Base-by-base conservation (phyloP, 805 yeast genomes). In the Barnettozyma wickerhamii region DNA sequence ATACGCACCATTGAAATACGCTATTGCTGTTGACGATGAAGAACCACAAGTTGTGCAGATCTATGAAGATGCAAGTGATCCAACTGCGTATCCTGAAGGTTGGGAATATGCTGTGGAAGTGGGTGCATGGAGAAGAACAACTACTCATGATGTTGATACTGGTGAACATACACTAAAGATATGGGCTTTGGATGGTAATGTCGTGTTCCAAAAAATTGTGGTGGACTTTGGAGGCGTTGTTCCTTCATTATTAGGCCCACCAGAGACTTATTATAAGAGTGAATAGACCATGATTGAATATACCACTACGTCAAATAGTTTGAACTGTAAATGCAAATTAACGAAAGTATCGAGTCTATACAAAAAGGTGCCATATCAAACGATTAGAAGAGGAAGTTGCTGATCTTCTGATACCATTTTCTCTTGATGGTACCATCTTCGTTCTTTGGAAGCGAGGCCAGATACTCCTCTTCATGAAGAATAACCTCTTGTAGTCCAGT, bases 401-500 rank as follows among this genome's bases (percentile, higher is more conserved):
- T 5, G 30, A 34, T 15, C 21, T 34, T 34, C 19, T 34, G 30
- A 6, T 7, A 21, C 37, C 19, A n/a, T 2, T 5, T 34, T 14
- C n/a, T 34, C 30, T 34, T 34, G 30, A 34, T 14, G 7, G 37
- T 24, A 14, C 37, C 37, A 24, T 34, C 37, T 21, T 30, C 27
- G 14, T 34, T 34, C 26, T 14, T 34, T 23, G 37, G 37, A 10
- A 34, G 18, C 7, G 37, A 34, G 2, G 21, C 35, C 23, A 33
- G 15, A 14, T 33, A 33, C 13, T 33, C 20, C 20, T 18, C n/a
- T 19, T 33, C 35, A 20, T 33, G 35, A n/a, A n/a, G 15, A 50
- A 77, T 83, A 32, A 81, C 68, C 51, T 76, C 85, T 17, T 60
- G 69, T 33, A 77, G 56, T 23, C 36, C 85, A 4, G 74, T 62